Evolutionary conservation across 352 stramenopile genomes (phyloP).

Genomic region (Phytophthora melonis): DNA sequence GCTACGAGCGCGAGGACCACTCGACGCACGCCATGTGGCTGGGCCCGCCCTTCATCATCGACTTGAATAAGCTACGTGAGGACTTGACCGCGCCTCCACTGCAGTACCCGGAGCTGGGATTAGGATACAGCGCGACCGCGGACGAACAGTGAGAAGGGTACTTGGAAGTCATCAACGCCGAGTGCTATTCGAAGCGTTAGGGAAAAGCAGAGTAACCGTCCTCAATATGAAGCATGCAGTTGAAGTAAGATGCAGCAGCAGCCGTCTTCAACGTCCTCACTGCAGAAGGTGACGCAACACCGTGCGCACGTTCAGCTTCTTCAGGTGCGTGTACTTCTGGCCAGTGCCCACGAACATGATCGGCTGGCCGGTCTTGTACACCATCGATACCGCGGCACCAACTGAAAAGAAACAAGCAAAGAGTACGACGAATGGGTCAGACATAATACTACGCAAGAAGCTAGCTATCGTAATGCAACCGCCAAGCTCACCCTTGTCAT

Average conservation of each 20-base stretch:
- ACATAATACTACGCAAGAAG: background rate
- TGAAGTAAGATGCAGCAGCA: constrained; percentile 15
- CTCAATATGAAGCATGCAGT: constrained; percentile 29
- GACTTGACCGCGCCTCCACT: constrained; percentile 44
- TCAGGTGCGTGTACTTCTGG: constrained; percentile 99
- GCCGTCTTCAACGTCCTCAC: constrained; percentile 47
- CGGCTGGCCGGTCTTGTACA: constrained; percentile 98
- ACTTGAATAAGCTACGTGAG: constrained; percentile 45
- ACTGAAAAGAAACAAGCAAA: constrained; percentile 64
- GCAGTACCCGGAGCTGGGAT: constrained; percentile 68
- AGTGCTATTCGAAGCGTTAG: constrained; percentile 38
- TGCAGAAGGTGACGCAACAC: constrained; percentile 96
- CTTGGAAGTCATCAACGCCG: constrained; percentile 5
- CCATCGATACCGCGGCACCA: constrained; percentile 98
- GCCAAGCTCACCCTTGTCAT: constrained; percentile 93
- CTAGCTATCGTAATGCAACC: background rate
- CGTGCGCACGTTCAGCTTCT: constrained; percentile 96
- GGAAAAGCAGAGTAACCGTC: constrained; percentile 25
- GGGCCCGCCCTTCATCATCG: constrained; percentile 49
- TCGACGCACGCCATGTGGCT: constrained; percentile 68
- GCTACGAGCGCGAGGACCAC: constrained; percentile 64
- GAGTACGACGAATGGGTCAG: constrained; percentile 7
- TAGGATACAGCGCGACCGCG: constrained; percentile 56
- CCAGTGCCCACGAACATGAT: constrained; percentile 99
- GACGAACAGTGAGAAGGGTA: constrained; percentile 19